These are phyloP conservation scores for Leccinum glutinopallens DNA, from an alignment of 1,284 basidiomycete species.

Conservation along the genomic window DNA sequence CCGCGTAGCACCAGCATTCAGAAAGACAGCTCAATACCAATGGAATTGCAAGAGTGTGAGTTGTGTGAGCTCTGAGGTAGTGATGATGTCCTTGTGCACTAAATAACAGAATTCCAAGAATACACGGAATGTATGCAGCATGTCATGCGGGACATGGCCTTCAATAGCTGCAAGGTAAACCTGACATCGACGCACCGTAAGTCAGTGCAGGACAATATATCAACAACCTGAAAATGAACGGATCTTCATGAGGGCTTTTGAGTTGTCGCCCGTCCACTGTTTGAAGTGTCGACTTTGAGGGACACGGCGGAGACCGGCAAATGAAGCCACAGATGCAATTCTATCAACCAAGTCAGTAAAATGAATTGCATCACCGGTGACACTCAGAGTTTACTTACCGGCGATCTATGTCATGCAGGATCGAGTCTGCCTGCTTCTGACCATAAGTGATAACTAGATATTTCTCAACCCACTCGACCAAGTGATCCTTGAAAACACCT, in stretches of 20 bases:
- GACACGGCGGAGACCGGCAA: neutral
- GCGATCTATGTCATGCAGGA: neutral
- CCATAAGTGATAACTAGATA: slow-evolving; percentile 2
- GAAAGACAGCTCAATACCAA: no score
- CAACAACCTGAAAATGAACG: neutral
- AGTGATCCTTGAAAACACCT: slow-evolving; percentile 10
- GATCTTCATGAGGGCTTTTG: neutral
- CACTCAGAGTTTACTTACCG: neutral
- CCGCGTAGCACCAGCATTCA: no score
- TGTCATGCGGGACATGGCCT: neutral
- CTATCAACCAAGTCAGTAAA: neutral
- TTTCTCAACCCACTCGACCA: slow-evolving; percentile 16
- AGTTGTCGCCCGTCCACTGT: slow-evolving; percentile 3
- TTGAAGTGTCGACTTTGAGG: slow-evolving; percentile 4
- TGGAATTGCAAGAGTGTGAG: neutral
- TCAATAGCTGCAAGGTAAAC: slow-evolving; percentile 3
- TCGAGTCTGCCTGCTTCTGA: neutral
- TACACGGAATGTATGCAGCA: neutral
- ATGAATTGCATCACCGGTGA: no score
- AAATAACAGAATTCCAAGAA: slow-evolving; percentile 4
- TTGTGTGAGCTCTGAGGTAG: neutral
- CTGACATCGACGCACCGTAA: neutral
- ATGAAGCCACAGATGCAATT: neutral
- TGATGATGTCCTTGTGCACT: neutral
- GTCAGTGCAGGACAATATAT: no score